Conservation (phyloP, 176 grass and related monocot genomes). For the Secale cereale region DNA sequence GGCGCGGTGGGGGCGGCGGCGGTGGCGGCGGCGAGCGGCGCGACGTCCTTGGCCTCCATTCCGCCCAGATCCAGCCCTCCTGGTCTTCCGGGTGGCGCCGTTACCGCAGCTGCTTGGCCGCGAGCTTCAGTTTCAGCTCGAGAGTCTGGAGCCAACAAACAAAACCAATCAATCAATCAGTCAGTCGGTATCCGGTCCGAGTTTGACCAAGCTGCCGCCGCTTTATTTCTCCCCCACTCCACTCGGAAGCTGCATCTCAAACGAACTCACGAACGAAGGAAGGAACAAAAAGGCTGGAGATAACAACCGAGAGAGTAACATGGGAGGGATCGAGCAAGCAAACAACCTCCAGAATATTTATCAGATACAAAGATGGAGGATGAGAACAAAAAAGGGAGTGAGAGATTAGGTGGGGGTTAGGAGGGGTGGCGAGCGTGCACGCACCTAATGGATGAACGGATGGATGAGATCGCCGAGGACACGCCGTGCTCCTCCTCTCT, state of each 20-base stretch:
- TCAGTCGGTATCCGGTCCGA: background rate
- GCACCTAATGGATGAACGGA: constrained; percentile 9
- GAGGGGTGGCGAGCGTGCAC: constrained; percentile 10
- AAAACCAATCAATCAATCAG: background rate
- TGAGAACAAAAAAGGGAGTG: background rate
- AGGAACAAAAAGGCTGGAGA: background rate
- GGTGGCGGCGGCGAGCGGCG: constrained; percentile 31
- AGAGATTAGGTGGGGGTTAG: constrained; percentile 43
- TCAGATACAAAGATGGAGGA: background rate
- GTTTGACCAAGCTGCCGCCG: background rate
- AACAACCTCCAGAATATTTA: background rate
- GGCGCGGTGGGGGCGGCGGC: background rate
- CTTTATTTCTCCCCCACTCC: background rate
- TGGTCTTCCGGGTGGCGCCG: background rate
- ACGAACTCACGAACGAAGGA: background rate
- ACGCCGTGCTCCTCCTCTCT: constrained; percentile 16
- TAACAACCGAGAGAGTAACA: background rate
- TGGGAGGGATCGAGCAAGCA: background rate
- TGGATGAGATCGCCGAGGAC: constrained; percentile 30
- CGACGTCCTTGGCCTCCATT: constrained; percentile 60
- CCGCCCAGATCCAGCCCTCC: constrained; percentile 34
- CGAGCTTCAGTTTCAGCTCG: background rate
- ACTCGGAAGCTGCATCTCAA: background rate
- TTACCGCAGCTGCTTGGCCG: background rate
- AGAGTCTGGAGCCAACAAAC: background rate